Base-by-base conservation (phyloP, 805 yeast genomes). In the Kluyveromyces lactis region DNA sequence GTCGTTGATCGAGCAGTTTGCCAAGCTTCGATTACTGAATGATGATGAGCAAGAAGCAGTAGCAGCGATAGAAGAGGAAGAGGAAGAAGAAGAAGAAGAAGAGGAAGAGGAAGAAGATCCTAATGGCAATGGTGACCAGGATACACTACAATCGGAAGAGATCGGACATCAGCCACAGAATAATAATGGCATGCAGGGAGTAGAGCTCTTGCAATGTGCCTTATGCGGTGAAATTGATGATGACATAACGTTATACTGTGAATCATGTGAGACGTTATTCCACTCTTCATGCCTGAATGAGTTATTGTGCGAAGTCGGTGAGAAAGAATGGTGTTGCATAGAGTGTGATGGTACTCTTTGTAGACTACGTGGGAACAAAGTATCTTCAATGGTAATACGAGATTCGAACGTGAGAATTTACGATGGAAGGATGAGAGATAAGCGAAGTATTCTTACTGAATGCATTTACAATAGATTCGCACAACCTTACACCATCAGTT, bases 271-370 rank as follows among this genome's bases (percentile, higher is more conserved):
- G 19, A 18, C 39, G 3, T 31, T 43, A 12, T 56, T 47, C 23
- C 61, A 56, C 34, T 52, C 48, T 21, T 31, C 44, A n/a, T 56
- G 61, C 31, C 31, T 56, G 4, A 44, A 51, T 16, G 24, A 42
- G 2, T 43, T 50, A 26, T 44, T 54, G 0, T 39, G 39, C 27
- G 59, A 56, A 32, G 46, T 55, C 19, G 51, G 55, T 18, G 47
- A 48, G 32, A 10, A 11, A 12, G 30, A 26, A 6, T 12, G 37
- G 19, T n/a, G 30, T 8, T 34, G 37, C 21, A 34, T 30, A 3
- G 37, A 34, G n/a, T 34, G 37, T 9, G n/a, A 34, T 17, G 30
- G 37, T 12, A 16, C 18, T 3, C 21, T 34, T 10, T 16, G 11
- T 11, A 4, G 21, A 10, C 13, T 34, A 26, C 19, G n/a, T 12